Base-by-base conservation (phyloP, 768 basidiomycete species). In the Lactarius vividus region DNA sequence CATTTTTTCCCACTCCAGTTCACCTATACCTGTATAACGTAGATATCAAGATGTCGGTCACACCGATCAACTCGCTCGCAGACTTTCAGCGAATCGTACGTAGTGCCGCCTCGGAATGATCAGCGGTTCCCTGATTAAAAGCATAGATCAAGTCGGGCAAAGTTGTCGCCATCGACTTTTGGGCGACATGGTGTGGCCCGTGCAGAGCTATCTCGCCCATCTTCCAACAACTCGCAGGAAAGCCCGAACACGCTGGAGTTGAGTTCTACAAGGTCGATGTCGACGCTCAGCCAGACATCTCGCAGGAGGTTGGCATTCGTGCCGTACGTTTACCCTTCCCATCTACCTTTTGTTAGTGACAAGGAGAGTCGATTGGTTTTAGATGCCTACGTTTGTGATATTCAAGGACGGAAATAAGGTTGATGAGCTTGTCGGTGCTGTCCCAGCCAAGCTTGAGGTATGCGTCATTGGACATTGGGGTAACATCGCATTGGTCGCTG, bases 151-250 rank as follows among this genome's bases (percentile, higher is more conserved):
- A 77, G 71, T 74, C 79, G 63, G 79, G 77, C 65, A 80, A 80
- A 70, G 75, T 78, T 67, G 76, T 80, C 68, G 73, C 88, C 20
- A 79, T 91, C 72, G 88, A 91, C 76, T 90, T 91, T 77, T 88
- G 86, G 86, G 89, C 89, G 46, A 82, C 83, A 2, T 90, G 89
- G 89, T 90, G 86, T 75, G 87, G 87, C 18, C 88, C 88, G 16
- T 90, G 88, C 84, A 80, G 76, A 63, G 68, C 79, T 46, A 89
- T 91, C 76, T 83, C 83, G 23, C 89, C 89, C 61, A 72, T 87
- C 49, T 85, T 89, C 69, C 85, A 88, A 74, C 78, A 81, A 68
- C 72, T 87, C n/a, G 79, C 85, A 3, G 69, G 77, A 0, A 52
- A 71, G 0, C 3, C 35, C 0, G 13, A 69, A 70, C 60, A 23